phyloP scores from a whole-genome alignment of 2,329 filamentous ascomycete genomes.

The Cladosporium sp. region DNA sequence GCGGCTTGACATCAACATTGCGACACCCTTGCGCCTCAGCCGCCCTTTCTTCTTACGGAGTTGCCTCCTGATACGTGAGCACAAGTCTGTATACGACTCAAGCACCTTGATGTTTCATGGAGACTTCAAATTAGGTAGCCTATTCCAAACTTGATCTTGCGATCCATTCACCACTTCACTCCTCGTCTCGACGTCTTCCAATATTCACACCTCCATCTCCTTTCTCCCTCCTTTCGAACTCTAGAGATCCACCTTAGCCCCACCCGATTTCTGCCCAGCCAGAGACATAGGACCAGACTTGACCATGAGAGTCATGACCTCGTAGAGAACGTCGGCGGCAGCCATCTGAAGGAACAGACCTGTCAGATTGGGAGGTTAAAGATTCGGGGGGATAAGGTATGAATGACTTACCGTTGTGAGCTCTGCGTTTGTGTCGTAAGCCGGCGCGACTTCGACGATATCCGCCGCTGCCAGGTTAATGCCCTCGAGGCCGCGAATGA shows the following conservation, averaged over 20 bases:
- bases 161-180: not conserved
- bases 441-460: slow-evolving; percentile 73
- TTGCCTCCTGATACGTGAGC: too few species aligned
- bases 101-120: too few species aligned
- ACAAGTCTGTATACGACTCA: too few species aligned
- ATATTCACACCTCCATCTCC: not conserved
- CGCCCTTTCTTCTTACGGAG: too few species aligned
- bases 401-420: slow-evolving; percentile 58
- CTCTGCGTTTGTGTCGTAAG: slow-evolving; percentile 73
- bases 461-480: slow-evolving; percentile 71
- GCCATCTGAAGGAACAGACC: slow-evolving; percentile 40
- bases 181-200: not conserved
- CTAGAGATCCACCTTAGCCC: slow-evolving; percentile 1
- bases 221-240: not conserved
- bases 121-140: too few species aligned
- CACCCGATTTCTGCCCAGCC: not conserved
- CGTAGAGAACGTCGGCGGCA: slow-evolving; percentile 71
- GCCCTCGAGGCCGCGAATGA: slow-evolving; percentile 68
- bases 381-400: not conserved
- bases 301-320: slow-evolving; percentile 81
- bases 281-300: slow-evolving; percentile 67
- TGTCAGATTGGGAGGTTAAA: not conserved
- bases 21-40: too few species aligned
- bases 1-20: not conserved
- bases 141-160: not conserved